Percentiles rank a stretch among this genome's conserved stretches.
phyloP scores from a whole-genome alignment of 148 eudicot genomes.

The Rhododendron simsii region DNA sequence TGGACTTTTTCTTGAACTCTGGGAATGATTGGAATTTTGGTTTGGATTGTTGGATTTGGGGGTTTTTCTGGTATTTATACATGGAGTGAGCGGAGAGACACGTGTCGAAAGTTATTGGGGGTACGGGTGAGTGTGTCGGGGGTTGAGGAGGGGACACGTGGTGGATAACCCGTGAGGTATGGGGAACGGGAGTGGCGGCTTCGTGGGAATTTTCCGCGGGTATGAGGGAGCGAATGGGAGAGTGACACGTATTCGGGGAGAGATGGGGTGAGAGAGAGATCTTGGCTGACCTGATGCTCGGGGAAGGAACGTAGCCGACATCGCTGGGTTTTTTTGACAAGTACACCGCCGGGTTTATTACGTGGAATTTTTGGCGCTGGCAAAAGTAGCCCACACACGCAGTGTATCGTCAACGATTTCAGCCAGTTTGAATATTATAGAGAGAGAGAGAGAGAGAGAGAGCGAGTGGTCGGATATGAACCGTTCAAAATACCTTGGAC shows the following conservation, averaged over 20 bases:
- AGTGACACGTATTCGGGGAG: background rate
- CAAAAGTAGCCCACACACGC: too few relatives aligned
- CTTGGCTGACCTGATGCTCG: conserved; percentile 14
- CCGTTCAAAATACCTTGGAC: too few relatives aligned
- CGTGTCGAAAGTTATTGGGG: conserved; percentile 14
- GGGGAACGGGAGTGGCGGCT: conserved; percentile 16
- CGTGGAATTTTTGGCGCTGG: too few relatives aligned
- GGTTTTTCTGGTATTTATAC: background rate
- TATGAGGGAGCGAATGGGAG: background rate
- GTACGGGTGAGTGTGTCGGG: background rate
- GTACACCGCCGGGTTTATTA: too few relatives aligned
- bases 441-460: too few relatives aligned
- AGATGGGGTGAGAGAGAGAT: background rate
- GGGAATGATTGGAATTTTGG: background rate
- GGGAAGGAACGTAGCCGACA: too few relatives aligned
- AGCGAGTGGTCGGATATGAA: too few relatives aligned
- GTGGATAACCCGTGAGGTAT: conserved; percentile 17
- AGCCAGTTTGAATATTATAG: too few relatives aligned
- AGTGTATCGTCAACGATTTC: too few relatives aligned
- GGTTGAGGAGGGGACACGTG: conserved; percentile 11
- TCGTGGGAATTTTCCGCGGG: conserved; percentile 11
- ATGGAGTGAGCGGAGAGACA: conserved; percentile 6
- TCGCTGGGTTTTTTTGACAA: too few relatives aligned
- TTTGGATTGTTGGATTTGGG: conserved; percentile 10
- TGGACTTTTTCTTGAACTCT: background rate